Conservation (phyloP, 768 basidiomycete genomes). For the Pulveroboletus ravenelii region DNA sequence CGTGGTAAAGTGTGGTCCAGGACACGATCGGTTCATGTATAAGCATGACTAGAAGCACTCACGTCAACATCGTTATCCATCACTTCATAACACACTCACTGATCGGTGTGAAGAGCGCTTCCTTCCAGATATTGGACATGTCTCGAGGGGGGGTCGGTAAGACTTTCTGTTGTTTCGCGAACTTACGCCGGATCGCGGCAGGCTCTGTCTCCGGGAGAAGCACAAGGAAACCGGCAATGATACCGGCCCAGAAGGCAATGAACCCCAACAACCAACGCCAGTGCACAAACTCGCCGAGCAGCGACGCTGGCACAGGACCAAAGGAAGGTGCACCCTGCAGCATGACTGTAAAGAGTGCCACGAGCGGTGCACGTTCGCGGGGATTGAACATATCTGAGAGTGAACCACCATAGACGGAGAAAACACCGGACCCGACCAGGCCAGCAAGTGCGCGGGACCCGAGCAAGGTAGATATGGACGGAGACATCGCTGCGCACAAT, state of each 20-base stretch:
- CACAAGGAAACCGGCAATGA: conserved; percentile 12
- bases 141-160: neutral
- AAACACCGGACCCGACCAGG: conserved; percentile 22
- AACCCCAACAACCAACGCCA: conserved; percentile 28
- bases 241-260: conserved; percentile 20
- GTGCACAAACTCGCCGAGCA: conserved; percentile 16
- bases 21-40: conserved; percentile 22
- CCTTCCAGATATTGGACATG: conserved; percentile 15
- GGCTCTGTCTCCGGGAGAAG: conserved; percentile 27
- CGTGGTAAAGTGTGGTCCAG: conserved; percentile 27
- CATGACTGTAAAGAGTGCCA: conserved; percentile 28
- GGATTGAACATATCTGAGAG: conserved; percentile 28
- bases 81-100: conserved; percentile 13
- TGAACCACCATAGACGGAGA: conserved; percentile 29
- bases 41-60: conserved; percentile 18
- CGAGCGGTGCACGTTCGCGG: conserved; percentile 25
- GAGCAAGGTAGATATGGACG: conserved; percentile 18
- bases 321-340: conserved; percentile 29
- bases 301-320: conserved; percentile 24
- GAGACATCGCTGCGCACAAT: conserved; percentile 21
- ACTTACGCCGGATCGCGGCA: conserved; percentile 14
- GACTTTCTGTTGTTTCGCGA: conserved; percentile 10
- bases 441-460: conserved; percentile 20
- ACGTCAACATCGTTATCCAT: neutral
- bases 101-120: conserved; percentile 22